Evolutionary conservation across 495 filamentous ascomycete genomes (phyloP), one percentile per base, ranked within the genome.

Genomic region (Massariosphaeria phaeospora): DNA sequence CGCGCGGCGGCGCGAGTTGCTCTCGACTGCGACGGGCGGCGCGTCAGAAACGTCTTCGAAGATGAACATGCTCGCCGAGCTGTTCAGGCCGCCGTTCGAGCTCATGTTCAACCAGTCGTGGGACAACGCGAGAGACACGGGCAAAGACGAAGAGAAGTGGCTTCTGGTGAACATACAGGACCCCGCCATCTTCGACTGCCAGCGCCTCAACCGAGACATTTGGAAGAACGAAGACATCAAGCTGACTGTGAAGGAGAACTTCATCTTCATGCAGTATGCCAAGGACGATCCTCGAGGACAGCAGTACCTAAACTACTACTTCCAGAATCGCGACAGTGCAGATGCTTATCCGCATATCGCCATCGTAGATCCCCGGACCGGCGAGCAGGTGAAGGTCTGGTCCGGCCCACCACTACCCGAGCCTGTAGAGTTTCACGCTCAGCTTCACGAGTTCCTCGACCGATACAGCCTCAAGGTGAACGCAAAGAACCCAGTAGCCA

Each of bases 371-470:
- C 93, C 93, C 1, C 80, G 93, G 33, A 98, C 93, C 6, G 93
- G 93, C 34, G 93, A 97, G 70, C 91, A 96, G 69, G 89, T 97
- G 55, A 97, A 98, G 70, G 82, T 91, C 1, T 96, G 91, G 90
- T 89, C 87, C 4, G 89, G 91, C 2, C 75, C 76, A 13, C 89
- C 93, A 15, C 83, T 88, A 33, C 81, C 91, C 9, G 79, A 79
- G 34, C 68, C 89, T 2, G 64, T 79, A 12, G 93, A 96, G 10
- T 96, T 97, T 63, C 79, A 95, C 44, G 88, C 86, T 69, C 84
- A 95, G 55, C 76, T 98, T 1, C 86, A 91, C 63, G 93, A 98
- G 67, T 98, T 98, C 64, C 80, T 98, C 2, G 94, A 96, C 63
- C 81, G 93, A 2, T 98, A 96, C 68, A 96, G 90, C 63, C 75